Evolutionary conservation across 768 basidiomycete genomes (phyloP).

Genomic region (Auricularia auricula-judae): DNA sequence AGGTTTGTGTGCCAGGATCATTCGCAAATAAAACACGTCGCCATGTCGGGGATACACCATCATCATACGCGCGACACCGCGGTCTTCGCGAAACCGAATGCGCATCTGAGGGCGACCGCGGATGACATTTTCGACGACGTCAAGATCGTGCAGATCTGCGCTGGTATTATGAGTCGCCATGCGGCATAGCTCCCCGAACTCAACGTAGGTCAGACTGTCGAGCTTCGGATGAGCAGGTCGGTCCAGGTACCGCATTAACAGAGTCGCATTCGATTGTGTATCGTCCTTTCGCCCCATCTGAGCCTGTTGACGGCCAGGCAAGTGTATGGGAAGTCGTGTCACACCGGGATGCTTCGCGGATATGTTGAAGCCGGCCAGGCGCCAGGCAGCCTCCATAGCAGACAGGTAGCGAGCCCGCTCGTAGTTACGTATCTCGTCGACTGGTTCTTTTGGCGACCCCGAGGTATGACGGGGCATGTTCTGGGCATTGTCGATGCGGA

Average conservation of each 20-base stretch:
- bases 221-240: slow-evolving; percentile 3
- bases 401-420: slow-evolving; percentile 25
- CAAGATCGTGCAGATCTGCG: neutral
- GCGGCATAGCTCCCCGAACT: neutral
- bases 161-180: neutral
- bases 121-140: neutral
- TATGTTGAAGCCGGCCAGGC: slow-evolving; percentile 25
- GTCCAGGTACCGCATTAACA: slow-evolving; percentile 14
- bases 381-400: slow-evolving; percentile 26
- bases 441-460: no score
- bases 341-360: slow-evolving; percentile 24
- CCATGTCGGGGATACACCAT: slow-evolving; percentile 16
- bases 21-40: slow-evolving; percentile 24
- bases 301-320: slow-evolving; percentile 9
- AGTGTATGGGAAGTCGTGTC: slow-evolving; percentile 23
- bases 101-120: neutral
- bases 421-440: slow-evolving; percentile 27
- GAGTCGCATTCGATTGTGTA: slow-evolving; percentile 4
- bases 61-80: neutral
- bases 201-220: neutral
- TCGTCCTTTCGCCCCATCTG: slow-evolving; percentile 14
- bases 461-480: slow-evolving; percentile 2
- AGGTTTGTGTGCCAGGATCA: slow-evolving; percentile 15
- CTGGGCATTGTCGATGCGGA: slow-evolving; percentile 1
- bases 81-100: neutral